A percentile compares a stretch with the other conserved stretches of the same genome.
phyloP scores from a whole-genome alignment of 768 basidiomycete genomes.

The Paxillus involutus region DNA sequence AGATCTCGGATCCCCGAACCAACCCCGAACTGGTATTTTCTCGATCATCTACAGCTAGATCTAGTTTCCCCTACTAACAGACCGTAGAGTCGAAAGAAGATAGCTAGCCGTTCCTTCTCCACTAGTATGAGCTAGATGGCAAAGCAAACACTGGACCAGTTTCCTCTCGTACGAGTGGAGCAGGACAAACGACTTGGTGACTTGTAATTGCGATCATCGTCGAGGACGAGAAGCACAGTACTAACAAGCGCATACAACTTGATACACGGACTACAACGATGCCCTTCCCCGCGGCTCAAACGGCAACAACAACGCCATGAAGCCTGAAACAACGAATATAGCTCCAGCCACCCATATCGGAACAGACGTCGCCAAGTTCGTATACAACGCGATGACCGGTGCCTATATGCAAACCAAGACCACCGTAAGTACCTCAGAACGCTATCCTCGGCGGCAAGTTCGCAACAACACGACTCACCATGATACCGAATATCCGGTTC shows the following conservation, averaged over 20 bases:
- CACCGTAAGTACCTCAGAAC: background rate
- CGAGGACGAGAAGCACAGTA: no score
- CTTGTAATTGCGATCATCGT: no score
- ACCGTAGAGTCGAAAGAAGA: no score
- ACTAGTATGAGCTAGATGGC: no score
- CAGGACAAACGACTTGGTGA: no score
- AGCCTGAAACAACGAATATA: slow-evolving; percentile 49
- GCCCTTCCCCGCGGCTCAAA: slow-evolving; percentile 60
- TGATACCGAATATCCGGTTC: slow-evolving; percentile 60
- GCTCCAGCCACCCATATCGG: slow-evolving; percentile 57
- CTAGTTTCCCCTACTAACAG: background rate
- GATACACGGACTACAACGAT: slow-evolving; percentile 34
- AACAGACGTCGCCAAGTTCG: slow-evolving; percentile 45
- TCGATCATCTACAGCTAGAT: no score
- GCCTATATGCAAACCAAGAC: slow-evolving; percentile 29
- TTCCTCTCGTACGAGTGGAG: no score
- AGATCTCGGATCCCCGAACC: no score
- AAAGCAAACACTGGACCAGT: no score
- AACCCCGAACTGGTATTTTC: no score
- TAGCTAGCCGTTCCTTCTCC: no score
- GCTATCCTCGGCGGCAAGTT: background rate
- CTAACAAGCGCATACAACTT: no score
- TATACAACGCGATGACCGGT: slow-evolving; percentile 50
- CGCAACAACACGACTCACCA: slow-evolving; percentile 34
- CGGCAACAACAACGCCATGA: slow-evolving; percentile 50